phyloP scores from a whole-genome alignment of 345 rosid species.

The Draba incana region DNA sequence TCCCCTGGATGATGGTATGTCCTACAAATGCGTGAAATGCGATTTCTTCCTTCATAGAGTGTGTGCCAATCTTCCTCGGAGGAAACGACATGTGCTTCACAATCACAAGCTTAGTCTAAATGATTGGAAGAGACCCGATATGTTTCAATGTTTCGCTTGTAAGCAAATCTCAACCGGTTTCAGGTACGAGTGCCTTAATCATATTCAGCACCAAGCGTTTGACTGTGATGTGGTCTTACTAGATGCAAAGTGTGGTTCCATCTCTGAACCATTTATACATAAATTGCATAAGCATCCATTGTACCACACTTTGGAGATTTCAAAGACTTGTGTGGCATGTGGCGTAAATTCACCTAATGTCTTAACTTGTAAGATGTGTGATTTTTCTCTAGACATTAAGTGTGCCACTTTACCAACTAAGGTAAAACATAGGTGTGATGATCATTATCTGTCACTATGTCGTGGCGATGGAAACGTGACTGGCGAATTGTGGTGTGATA shows the following conservation, averaged over 20 bases:
- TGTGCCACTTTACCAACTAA: constrained; percentile 10
- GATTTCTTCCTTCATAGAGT: no score
- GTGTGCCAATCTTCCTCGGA: no score
- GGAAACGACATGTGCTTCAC: no score
- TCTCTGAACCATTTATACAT: constrained; percentile 12
- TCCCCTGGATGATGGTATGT: no score
- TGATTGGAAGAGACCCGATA: no score
- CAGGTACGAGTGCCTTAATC: no score
- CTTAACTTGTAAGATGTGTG: background rate
- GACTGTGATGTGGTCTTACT: no score
- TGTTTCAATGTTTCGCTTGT: no score
- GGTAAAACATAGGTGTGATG: constrained; percentile 4
- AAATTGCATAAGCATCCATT: constrained; percentile 1
- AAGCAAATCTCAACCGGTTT: no score
- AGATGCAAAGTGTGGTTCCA: background rate
- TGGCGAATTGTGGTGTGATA: constrained; percentile 15
- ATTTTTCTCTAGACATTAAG: background rate
- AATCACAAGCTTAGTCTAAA: no score
- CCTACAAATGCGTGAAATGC: no score
- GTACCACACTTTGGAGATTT: background rate
- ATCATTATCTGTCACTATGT: background rate
- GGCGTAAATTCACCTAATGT: background rate
- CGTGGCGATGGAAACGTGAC: background rate
- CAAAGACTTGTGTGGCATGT: background rate
- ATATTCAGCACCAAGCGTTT: no score